These are phyloP conservation scores for Chenopodium album DNA, from an alignment of 148 eudicot species.

Conservation along the genomic window DNA sequence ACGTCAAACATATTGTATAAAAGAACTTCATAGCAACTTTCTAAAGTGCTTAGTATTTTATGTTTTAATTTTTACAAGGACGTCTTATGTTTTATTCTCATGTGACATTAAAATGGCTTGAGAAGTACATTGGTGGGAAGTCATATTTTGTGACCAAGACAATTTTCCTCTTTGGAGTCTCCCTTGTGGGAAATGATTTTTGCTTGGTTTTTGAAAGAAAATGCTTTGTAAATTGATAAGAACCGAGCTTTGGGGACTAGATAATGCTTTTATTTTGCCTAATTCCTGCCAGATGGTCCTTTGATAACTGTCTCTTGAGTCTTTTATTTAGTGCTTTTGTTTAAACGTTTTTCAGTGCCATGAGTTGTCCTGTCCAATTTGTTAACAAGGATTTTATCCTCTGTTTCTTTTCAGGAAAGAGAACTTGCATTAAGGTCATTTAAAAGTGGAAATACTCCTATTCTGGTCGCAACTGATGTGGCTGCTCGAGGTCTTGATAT, in stretches of 20 bases:
- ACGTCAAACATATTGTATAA: too few relatives aligned
- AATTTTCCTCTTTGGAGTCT: background rate
- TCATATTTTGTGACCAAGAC: background rate
- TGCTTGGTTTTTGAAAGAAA: background rate
- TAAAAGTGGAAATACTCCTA: constrained; percentile 76
- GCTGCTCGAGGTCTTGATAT: constrained; percentile 92
- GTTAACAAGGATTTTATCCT: background rate
- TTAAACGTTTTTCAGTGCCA: background rate
- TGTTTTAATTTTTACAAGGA: too few relatives aligned
- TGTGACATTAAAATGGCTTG: background rate
- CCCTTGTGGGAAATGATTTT: background rate
- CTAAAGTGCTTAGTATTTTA: too few relatives aligned
- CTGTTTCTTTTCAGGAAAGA: constrained; percentile 61
- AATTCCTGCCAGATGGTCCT: background rate
- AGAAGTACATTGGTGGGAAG: background rate
- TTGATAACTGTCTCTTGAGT: background rate
- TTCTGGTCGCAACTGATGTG: constrained; percentile 86
- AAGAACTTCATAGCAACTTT: too few relatives aligned
- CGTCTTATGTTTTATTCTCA: background rate
- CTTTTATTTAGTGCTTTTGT: background rate
- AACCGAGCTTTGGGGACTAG: background rate
- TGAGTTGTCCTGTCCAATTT: background rate
- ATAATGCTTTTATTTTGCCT: background rate
- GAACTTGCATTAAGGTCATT: constrained; percentile 77
- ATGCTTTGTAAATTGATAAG: too few relatives aligned